phyloP scores from a whole-genome alignment of 2,329 filamentous ascomycete species.

The Aspergillus proliferans region DNA sequence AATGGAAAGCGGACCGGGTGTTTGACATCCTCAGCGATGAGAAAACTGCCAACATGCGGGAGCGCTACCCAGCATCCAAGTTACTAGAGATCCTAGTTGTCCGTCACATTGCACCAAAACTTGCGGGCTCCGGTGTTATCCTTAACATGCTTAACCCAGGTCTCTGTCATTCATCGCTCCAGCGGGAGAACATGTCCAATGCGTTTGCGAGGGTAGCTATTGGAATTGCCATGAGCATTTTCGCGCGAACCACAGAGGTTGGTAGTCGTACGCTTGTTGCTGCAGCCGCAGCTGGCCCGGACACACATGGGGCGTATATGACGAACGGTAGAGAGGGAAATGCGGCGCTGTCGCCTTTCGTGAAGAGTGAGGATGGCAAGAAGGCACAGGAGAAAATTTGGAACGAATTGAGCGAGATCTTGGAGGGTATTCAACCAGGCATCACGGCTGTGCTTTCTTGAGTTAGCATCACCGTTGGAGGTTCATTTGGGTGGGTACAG shows the following conservation, averaged over 20 bases:
- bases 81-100: constrained; percentile 44
- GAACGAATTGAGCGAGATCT: constrained; percentile 36
- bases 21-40: constrained; percentile 34
- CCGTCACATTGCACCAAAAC: constrained; percentile 32
- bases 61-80: constrained; percentile 44
- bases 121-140: constrained; percentile 32
- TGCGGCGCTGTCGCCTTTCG: constrained; percentile 27
- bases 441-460: constrained; percentile 7
- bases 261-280: constrained; percentile 43
- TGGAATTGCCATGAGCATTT: constrained; percentile 6
- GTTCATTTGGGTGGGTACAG: too few species aligned
- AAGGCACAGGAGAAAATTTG: constrained; percentile 37
- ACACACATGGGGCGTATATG: constrained; percentile 46
- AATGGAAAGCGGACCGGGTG: constrained; percentile 31
- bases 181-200: constrained; percentile 27
- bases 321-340: constrained; percentile 26
- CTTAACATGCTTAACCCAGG: constrained; percentile 51
- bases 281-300: constrained; percentile 32
- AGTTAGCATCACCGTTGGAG: too few species aligned
- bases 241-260: constrained; percentile 43
- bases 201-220: constrained; percentile 22
- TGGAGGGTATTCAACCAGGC: constrained; percentile 40
- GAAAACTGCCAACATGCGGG: constrained; percentile 29
- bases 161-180: constrained; percentile 45
- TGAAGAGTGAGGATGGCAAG: constrained; percentile 35